Evolutionary conservation across 345 rosid species (phyloP).

Genomic region (Corymbia maculata): DNA sequence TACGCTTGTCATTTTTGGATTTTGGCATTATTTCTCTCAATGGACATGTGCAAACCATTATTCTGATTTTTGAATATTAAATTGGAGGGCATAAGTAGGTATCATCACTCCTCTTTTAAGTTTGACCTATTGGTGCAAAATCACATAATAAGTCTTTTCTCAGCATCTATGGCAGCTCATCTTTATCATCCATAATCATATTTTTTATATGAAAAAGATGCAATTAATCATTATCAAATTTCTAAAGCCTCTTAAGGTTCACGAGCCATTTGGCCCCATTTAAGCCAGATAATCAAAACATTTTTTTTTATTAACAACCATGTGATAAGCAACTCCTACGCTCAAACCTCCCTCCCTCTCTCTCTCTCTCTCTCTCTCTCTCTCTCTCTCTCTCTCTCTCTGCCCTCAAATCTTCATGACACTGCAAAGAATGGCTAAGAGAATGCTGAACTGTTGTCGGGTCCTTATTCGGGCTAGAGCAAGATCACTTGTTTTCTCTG

Average conservation of each 20-base stretch:
- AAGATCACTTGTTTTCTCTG: not conserved
- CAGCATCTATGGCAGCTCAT: not conserved
- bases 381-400: not conserved
- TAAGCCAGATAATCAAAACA: not conserved
- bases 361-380: not conserved
- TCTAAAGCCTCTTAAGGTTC: not conserved
- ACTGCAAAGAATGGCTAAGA: not conserved
- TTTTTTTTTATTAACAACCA: not conserved
- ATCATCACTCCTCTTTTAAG: not conserved
- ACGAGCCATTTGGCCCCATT: not conserved
- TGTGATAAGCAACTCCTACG: not conserved
- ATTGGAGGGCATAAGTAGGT: not conserved
- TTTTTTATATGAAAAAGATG: not conserved
- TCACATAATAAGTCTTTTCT: not conserved
- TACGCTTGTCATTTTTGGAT: not conserved
- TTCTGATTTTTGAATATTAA: not conserved
- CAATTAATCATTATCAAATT: not conserved
- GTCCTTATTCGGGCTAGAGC: not conserved
- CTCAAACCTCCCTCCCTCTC: not conserved
- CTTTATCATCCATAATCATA: not conserved
- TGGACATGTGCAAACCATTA: not conserved
- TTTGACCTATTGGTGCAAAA: not conserved
- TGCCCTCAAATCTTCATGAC: not conserved
- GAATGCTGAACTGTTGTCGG: not conserved
- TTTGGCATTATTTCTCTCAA: not conserved